Conservation (phyloP, 495 filamentous ascomycete species). For the Neurospora africana region DNA sequence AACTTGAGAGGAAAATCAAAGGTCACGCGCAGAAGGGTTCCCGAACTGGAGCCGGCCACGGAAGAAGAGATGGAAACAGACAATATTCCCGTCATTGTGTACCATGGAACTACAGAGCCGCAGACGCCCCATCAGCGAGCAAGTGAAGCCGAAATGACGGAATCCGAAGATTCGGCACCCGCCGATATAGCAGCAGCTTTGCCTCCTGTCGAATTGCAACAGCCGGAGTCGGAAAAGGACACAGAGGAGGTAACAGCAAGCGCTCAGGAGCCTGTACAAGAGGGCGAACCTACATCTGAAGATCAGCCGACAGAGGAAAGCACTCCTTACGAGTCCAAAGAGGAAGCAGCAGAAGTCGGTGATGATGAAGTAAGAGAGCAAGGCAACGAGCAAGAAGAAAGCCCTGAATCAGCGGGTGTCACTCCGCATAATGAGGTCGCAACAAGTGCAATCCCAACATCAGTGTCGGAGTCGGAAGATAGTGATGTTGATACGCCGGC, state of each 20-base stretch:
- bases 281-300: not conserved
- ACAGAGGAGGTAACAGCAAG: not conserved
- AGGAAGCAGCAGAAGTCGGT: not conserved
- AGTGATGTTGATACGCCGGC: not conserved
- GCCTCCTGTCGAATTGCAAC: not conserved
- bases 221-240: not conserved
- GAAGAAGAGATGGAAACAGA: constrained; percentile 31
- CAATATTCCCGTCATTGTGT: constrained; percentile 36
- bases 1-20: not conserved
- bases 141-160: constrained; percentile 1
- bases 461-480: not conserved
- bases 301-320: not conserved
- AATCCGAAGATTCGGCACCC: not conserved
- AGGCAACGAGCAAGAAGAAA: not conserved
- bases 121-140: constrained; percentile 11
- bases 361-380: not conserved
- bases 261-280: not conserved
- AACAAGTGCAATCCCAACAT: not conserved
- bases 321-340: not conserved
- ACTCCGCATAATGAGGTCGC: not conserved
- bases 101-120: constrained; percentile 19
- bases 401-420: not conserved
- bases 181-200: not conserved
- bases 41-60: constrained; percentile 14
- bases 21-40: not conserved